Evolutionary conservation across 2,329 filamentous ascomycete genomes (phyloP), one percentile per base, ranked within the genome.

Genomic region (Trichophyton schoenleinii): DNA sequence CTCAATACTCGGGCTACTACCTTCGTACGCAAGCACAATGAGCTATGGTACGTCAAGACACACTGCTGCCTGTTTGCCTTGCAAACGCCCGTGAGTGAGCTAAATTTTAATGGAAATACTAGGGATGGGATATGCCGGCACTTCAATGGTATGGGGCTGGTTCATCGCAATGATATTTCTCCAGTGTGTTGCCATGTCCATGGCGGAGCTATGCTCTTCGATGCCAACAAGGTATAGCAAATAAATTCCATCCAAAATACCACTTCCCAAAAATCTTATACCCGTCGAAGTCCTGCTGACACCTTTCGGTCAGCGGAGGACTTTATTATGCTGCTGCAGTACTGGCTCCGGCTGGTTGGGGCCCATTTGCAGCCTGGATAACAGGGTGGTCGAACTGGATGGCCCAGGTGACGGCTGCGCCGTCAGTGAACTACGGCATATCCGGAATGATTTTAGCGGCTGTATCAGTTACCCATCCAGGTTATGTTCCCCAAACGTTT

Each of bases 141-240:
- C 79, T 0, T 80, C 77, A 62, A 87, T 88, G 84, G 85, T 84
- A 1, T 89, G 87, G 87, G 87, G 87, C 3, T 90, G 87, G 87
- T 73, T 89, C 31, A 77, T 89, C 53, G 85, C 85, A 57, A 87
- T 88, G 81, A 66, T 85, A 3, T 88, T 88, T 46, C 87, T 89
- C 44, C 82, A 88, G 69, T 84, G 82, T 70, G 82, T 89, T 61
- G 86, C 87, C 7, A 80, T 83, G 73, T 81, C 80, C 20, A 85
- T 85, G 82, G 87, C 87, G 1, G 87, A 89, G 72, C 75, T 89
- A 18, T 88, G 86, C 67, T 86, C 83, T 2, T 84, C 83, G 52
- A 88, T 89, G 86, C 86, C 86, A 3, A 88, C 86, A 1, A 83
- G 80, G 71, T 79, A 69, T 59, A 66, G 63, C 25, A 44, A 38